Percentiles rank a stretch among this genome's conserved stretches.
Conservation (phyloP, 2,329 filamentous ascomycete genomes). For the Hypoxylon sp. region DNA sequence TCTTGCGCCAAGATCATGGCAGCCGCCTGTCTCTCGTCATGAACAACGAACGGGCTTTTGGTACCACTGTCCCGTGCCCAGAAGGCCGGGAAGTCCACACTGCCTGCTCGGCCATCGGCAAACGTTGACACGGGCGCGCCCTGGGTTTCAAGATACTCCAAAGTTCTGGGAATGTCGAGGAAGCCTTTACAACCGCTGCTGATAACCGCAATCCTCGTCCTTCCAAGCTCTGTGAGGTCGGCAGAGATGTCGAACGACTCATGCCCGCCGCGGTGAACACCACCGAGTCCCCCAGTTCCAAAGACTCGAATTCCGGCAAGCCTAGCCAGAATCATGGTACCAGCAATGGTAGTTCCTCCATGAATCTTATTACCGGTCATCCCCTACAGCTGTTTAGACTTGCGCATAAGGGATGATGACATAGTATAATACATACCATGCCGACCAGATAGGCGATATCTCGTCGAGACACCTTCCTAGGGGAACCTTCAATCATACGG, state of each 20-base stretch:
- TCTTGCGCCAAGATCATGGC: conserved; percentile 86
- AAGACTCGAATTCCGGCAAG: conserved; percentile 91
- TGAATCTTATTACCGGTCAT: conserved; percentile 73
- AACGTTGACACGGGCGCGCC: conserved; percentile 89
- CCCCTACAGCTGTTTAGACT: conserved; percentile 55
- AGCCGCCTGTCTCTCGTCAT: conserved; percentile 82
- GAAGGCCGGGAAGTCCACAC: conserved; percentile 89
- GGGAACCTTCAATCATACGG: conserved; percentile 73
- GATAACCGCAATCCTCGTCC: conserved; percentile 87
- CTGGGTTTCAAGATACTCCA: conserved; percentile 78
- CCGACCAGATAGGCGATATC: conserved; percentile 86
- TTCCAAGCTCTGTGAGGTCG: conserved; percentile 90
- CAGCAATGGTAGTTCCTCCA: conserved; percentile 92
- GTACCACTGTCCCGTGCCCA: conserved; percentile 88
- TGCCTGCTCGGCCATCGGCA: conserved; percentile 75
- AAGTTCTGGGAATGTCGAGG: conserved; percentile 86
- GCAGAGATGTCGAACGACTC: conserved; percentile 92
- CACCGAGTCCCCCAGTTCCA: conserved; percentile 92
- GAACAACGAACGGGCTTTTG: conserved; percentile 77
- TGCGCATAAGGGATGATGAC: conserved; percentile 2
- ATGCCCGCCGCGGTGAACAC: conserved; percentile 90
- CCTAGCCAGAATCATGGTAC: conserved; percentile 88
- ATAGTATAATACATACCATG: conserved; percentile 60
- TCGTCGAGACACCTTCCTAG: conserved; percentile 84
- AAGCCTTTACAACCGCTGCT: conserved; percentile 96